Evolutionary conservation across 2,329 filamentous ascomycete genomes (phyloP), one percentile per base, ranked within the genome.

Genomic region (Penicillium sp.): DNA sequence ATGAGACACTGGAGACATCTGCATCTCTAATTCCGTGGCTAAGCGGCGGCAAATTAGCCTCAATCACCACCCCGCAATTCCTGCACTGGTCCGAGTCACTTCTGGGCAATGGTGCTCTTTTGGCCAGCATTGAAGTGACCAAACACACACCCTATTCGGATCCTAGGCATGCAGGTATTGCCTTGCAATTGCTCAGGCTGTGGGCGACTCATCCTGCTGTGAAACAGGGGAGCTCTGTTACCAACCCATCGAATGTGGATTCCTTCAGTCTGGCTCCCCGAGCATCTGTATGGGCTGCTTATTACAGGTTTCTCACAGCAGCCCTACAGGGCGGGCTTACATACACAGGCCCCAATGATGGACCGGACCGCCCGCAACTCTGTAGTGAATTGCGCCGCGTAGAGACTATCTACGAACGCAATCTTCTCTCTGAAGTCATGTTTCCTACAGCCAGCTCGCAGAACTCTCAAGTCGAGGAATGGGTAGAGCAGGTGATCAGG

Each of bases 361-460:
- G 69, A 1, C 63, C 84, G 4, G 79, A 81, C 35, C 84, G 84
- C 51, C 79, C 78, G 42, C 87, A 89, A 66, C 83, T 96, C 66
- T 83, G 87, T 51, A 81, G 85, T 27, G 93, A 97, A 76, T 75
- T 97, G 53, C 90, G 91, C 70, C 85, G 83, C 51, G 88, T 93
- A 10, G 91, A 97, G 74, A 76, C 83, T 1, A 83, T 87, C 9
- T 97, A 96, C 70, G 92, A 97, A 73, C 82, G 82, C 17, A 79
- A 94, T 4, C 78, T 99, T 27, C 81, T 97, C 4, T 83, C 83
- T 56, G 91, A 96, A 70, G 90, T 89, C 0, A 82, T 83, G 29
- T 99, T 99, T 66, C 94, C 94, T 0, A 89, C 86, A 65, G 93
- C 94, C 0, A 88, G 90, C 42, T 86, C 94, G 67, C 82, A 85